phyloP scores from a whole-genome alignment of 2,329 filamentous ascomycete genomes.

The Aspergillus tanneri region DNA sequence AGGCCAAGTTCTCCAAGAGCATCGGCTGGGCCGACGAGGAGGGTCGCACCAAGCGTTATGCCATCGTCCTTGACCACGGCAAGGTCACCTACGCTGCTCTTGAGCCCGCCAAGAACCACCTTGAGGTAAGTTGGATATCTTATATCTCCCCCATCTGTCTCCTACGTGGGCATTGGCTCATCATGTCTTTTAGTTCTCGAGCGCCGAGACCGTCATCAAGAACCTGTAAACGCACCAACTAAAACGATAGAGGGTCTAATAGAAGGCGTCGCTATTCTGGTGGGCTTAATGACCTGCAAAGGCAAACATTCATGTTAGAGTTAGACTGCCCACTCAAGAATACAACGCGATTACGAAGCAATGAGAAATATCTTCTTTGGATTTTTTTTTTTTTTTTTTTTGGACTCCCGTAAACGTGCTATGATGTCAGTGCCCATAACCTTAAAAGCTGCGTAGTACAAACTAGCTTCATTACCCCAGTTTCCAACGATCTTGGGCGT shows the following conservation, averaged over 20 bases:
- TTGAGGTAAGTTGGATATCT: slow-evolving; percentile 43
- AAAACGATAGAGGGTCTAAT: slow-evolving; percentile 16
- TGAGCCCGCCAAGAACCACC: slow-evolving; percentile 54
- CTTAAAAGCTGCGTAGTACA: not conserved
- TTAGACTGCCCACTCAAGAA: slow-evolving; percentile 24
- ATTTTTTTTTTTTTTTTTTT: not conserved
- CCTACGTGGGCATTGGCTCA: slow-evolving; percentile 11
- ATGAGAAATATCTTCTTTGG: slow-evolving; percentile 17
- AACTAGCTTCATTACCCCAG: slow-evolving; percentile 16
- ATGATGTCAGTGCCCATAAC: slow-evolving; percentile 11
- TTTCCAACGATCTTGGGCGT: slow-evolving; percentile 16
- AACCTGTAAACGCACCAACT: slow-evolving; percentile 33
- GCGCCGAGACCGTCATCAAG: slow-evolving; percentile 40
- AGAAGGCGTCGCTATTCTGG: slow-evolving; percentile 18
- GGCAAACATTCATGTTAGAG: slow-evolving; percentile 14
- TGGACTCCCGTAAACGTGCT: not conserved
- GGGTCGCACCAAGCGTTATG: slow-evolving; percentile 75
- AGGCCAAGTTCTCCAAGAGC: slow-evolving; percentile 71
- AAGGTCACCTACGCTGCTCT: slow-evolving; percentile 78
- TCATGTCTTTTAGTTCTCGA: slow-evolving; percentile 34
- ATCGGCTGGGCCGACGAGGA: slow-evolving; percentile 72
- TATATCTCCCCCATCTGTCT: too few species aligned
- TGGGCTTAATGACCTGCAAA: slow-evolving; percentile 19
- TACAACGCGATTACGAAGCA: slow-evolving; percentile 26
- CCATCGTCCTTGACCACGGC: slow-evolving; percentile 77